Conservation (phyloP, 2,329 filamentous ascomycete genomes). For the Geoglossum cookeanum region DNA sequence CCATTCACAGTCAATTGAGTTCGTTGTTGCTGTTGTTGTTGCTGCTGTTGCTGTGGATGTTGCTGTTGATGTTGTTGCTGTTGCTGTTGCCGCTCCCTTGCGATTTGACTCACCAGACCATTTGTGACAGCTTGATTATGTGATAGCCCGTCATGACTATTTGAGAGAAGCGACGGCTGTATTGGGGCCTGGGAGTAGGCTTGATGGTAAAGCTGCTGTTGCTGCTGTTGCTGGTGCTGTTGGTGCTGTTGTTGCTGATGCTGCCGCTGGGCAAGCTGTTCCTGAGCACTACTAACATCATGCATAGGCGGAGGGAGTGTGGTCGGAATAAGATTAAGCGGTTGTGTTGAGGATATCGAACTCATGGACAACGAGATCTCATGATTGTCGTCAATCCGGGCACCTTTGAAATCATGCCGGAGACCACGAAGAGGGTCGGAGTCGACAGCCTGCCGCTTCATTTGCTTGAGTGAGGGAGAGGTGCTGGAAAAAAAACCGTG, state of each 20-base stretch:
- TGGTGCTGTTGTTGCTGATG: background rate
- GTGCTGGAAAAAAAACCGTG: background rate
- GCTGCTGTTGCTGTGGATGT: background rate
- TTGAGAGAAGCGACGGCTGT: background rate
- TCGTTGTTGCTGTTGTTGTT: background rate
- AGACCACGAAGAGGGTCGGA: conserved; percentile 2
- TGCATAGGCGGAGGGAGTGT: background rate
- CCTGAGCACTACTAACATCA: background rate
- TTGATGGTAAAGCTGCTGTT: background rate
- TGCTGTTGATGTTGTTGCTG: background rate
- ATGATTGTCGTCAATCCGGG: background rate
- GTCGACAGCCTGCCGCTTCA: background rate
- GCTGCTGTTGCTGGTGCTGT: background rate
- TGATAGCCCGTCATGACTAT: background rate
- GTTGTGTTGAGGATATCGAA: background rate
- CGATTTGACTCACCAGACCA: conserved; percentile 22
- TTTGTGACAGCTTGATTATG: conserved; percentile 5
- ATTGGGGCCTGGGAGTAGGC: background rate
- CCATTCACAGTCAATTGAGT: background rate
- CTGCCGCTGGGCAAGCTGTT: background rate
- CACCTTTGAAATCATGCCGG: conserved; percentile 1
- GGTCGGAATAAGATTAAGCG: background rate
- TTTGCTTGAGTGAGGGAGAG: background rate
- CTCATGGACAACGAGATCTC: background rate
- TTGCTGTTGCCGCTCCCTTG: conserved; percentile 14